Conservation (phyloP, 2,329 filamentous ascomycete genomes). For the Zelopaecilomyces penicillatus region DNA sequence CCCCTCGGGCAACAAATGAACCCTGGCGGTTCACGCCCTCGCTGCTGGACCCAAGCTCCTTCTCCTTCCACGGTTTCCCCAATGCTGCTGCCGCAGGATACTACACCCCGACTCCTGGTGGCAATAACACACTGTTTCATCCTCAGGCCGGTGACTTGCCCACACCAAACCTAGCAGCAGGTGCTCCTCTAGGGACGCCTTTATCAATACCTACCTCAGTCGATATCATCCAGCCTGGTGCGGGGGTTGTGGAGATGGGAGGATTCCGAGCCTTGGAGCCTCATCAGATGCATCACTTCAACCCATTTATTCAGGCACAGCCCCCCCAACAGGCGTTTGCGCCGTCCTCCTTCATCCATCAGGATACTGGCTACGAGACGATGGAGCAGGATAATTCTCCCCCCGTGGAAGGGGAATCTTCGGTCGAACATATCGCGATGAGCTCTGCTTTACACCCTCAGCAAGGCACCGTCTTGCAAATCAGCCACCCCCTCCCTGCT, state of each 20-base stretch:
- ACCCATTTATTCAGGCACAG: constrained; percentile 60
- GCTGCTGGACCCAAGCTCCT: constrained; percentile 76
- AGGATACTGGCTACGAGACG: constrained; percentile 70
- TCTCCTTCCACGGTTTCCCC: constrained; percentile 69
- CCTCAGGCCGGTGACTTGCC: constrained; percentile 74
- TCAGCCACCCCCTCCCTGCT: constrained; percentile 37
- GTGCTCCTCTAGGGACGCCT: constrained; percentile 72
- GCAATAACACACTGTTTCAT: constrained; percentile 72
- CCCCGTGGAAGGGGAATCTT: constrained; percentile 44
- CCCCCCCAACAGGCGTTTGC: constrained; percentile 56
- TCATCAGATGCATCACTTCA: constrained; percentile 57
- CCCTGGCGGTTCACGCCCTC: constrained; percentile 85
- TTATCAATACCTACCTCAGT: constrained; percentile 68
- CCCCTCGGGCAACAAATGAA: constrained; percentile 70
- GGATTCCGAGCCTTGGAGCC: constrained; percentile 56
- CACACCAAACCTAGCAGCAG: constrained; percentile 66
- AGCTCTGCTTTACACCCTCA: constrained; percentile 52
- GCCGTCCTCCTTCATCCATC: constrained; percentile 72
- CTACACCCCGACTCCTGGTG: constrained; percentile 81
- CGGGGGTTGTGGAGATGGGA: constrained; percentile 54
- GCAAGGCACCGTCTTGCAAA: constrained; percentile 37
- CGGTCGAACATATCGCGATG: constrained; percentile 45
- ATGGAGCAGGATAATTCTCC: constrained; percentile 69
- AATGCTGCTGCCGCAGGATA: constrained; percentile 68
- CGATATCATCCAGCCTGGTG: constrained; percentile 51